Base-by-base conservation (phyloP, 1,284 basidiomycete species). In the Violaceomyces palustris region DNA sequence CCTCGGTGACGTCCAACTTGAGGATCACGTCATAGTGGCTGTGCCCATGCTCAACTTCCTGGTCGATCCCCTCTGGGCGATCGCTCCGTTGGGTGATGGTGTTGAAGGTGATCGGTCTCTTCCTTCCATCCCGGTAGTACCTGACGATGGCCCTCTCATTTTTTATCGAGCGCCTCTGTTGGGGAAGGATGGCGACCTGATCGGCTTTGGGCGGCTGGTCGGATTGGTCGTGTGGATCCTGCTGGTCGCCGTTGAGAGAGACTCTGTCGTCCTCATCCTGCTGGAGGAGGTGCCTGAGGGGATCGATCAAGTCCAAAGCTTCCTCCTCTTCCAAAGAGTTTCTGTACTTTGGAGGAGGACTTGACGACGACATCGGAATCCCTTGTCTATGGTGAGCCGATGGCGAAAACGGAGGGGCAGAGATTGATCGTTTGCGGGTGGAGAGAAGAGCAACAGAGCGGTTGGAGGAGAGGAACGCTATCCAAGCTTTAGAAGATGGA, bases 1-100 rank as follows among this genome's bases (percentile, higher is more conserved):
- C 90, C 18, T 84, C 86, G 30, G 82, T 80, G 23, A 87, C 83
- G 69, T 91, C 87, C 3, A 89, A 79, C 25, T 77, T 75, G 32
- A 88, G 78, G 23, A 71, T 63, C 12, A 78, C 58, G 35, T 72
- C 66, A 35, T 74, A 49, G 18, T 27, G 34, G 25, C 26, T 24
- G 6, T 21, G 24, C n/a, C 24, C 30, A 14, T 3, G 24, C 28
- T 10, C n/a, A 21, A 12, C n/a, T 21, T 11, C 5, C 18, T 22
- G 2, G 6, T 29, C 23, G 21, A 14, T 21, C 11, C 21, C 17
- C 27, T 6, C n/a, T 35, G 22, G 18, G 46, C 36, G 18, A 31
- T 12, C 21, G 42, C 23, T 6, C 24, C 31, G n/a, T n/a, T n/a
- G n/a, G n/a, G n/a, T n/a, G n/a, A n/a, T n/a, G n/a, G 34, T 24